Conservation (phyloP, 164 flowering plant genomes). For the Taxillus chinensis region DNA sequence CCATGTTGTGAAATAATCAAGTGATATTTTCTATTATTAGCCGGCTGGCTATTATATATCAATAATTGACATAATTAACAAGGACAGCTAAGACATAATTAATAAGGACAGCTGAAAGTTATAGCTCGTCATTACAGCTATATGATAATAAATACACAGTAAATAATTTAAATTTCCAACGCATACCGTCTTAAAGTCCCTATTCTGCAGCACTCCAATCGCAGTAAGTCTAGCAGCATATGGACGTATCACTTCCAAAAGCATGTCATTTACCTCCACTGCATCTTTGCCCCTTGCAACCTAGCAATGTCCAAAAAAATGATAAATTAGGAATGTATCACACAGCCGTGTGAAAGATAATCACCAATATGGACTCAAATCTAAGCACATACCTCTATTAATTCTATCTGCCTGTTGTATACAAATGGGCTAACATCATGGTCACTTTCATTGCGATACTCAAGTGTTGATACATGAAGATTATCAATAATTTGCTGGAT, state of each 20-base stretch:
- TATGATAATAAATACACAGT: not conserved
- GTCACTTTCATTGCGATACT: slow-evolving; percentile 79
- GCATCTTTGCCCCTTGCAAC: slow-evolving; percentile 80
- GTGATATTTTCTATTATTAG: no score
- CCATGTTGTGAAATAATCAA: no score
- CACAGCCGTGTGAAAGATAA: not conserved
- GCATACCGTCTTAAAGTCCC: slow-evolving; percentile 62
- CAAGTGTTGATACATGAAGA: slow-evolving; percentile 71
- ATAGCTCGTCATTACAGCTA: no score
- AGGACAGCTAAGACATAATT: no score
- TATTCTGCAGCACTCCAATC: slow-evolving; percentile 44
- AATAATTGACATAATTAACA: no score
- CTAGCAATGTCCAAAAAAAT: slow-evolving; percentile 25
- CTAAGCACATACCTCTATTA: slow-evolving; percentile 45
- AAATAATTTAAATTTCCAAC: not conserved
- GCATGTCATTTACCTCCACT: slow-evolving; percentile 34
- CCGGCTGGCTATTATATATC: no score
- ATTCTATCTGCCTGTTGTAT: slow-evolving; percentile 64
- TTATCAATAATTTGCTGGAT: slow-evolving; percentile 78
- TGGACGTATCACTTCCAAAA: slow-evolving; percentile 54
- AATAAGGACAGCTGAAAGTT: no score
- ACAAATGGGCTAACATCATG: slow-evolving; percentile 75
- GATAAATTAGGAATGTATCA: no score
- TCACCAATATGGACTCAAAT: not conserved
- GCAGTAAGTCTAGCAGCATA: slow-evolving; percentile 41